Evolutionary conservation across 345 rosid species (phyloP).

Genomic region (Acer campestre): DNA sequence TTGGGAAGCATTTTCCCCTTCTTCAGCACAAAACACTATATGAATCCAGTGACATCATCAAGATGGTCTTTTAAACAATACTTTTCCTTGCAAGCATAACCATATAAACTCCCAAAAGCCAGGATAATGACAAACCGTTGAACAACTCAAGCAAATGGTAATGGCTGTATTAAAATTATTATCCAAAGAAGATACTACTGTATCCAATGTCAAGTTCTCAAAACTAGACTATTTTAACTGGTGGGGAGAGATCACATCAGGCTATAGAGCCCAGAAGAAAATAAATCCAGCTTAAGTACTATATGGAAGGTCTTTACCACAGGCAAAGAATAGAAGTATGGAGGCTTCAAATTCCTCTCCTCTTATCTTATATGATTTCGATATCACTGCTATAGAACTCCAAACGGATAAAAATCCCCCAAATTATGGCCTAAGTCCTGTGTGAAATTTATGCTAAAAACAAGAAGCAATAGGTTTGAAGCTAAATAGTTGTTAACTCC

Average conservation of each 20-base stretch:
- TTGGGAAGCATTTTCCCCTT: conserved; percentile 55
- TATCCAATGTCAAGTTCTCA: not conserved
- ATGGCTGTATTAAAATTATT: not conserved
- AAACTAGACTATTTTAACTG: conserved; percentile 9
- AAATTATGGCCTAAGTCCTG: conserved; percentile 8
- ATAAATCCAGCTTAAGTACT: conserved; percentile 9
- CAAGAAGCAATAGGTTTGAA: not conserved
- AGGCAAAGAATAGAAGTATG: not conserved
- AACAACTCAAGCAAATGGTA: not conserved
- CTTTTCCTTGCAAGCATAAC: conserved; percentile 8
- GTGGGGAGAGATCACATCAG: not conserved
- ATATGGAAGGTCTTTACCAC: not conserved
- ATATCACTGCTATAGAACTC: not conserved
- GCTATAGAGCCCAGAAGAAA: not conserved
- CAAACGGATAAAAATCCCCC: conserved; percentile 12
- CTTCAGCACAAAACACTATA: conserved; percentile 30
- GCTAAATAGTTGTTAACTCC: conserved; percentile 16
- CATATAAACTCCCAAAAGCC: conserved; percentile 12
- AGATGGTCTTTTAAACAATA: conserved; percentile 8
- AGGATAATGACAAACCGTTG: conserved; percentile 5
- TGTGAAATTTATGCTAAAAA: not conserved
- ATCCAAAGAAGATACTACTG: not conserved
- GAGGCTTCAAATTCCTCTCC: not conserved
- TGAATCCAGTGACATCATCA: conserved; percentile 32
- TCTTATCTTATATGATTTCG: not conserved